Evolutionary conservation across 2,329 filamentous ascomycete genomes (phyloP), one percentile per base, ranked within the genome.

Genomic region (Coleophoma crateriformis): DNA sequence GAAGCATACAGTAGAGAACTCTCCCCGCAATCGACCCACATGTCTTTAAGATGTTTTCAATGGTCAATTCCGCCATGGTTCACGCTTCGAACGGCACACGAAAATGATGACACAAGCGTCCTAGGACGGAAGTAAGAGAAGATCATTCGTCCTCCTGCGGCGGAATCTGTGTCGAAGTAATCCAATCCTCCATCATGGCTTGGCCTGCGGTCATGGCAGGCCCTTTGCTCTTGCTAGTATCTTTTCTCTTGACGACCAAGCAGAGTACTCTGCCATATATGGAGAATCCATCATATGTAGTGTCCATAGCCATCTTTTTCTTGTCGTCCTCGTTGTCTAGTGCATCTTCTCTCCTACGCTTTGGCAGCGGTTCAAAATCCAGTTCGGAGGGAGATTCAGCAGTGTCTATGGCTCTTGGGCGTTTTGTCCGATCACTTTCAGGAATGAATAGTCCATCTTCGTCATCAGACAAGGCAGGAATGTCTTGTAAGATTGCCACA

Each of bases 221-320:
- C 45, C 58, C 57, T 56, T 62, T 67, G 43, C 67, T 65, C 57
- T 70, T 77, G 57, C 68, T 73, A 44, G 74, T 77, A 56, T 84
- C 85, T 53, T 86, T 84, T 65, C 86, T 88, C 67, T 83, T 85
- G 62, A 99, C 85, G 8, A 99, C 87, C 51, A 99, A 76, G 68
- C 91, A 97, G 22, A 99, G 74, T 43, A 96, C 90, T 58, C 90
- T 87, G 11, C 94, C 90, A 70, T 96, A 95, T 63, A 99, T 96
- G 60, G 87, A 88, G 70, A 97, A 97, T 8, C 94, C 92, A 62
- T 97, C 90, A 69, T 97, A 99, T 13, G 84, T 85, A 22, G 92
- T 94, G 54, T 87, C 85, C 73, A 96, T 81, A 17, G 79, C 81
- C 59, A 95, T 71, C 67, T 96, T 97, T 74, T 99, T 96, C 71